These are phyloP conservation scores for Friedmanniomyces endolithicus DNA, from an alignment of 495 filamentous ascomycete genomes.

Conservation along the genomic window DNA sequence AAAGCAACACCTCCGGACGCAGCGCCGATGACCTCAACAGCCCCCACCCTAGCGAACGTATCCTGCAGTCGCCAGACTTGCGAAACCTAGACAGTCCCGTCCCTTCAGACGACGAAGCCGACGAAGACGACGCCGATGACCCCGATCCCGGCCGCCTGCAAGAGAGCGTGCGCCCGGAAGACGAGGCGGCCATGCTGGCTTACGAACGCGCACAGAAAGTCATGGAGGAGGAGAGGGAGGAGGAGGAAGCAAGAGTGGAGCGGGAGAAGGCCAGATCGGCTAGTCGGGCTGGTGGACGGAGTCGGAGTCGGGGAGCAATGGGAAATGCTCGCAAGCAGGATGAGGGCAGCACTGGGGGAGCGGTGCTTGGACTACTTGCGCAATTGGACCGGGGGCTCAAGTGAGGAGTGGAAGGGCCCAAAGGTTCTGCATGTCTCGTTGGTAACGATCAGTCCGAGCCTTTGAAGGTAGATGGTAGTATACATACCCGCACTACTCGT, in stretches of 20 bases:
- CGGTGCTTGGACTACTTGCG: slow-evolving; percentile 17
- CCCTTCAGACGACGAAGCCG: slow-evolving; percentile 6
- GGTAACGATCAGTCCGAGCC: too few relatives aligned
- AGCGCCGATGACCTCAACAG: neutral
- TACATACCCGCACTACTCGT: too few relatives aligned
- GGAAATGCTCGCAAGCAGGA: neutral
- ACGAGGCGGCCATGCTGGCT: slow-evolving; percentile 18
- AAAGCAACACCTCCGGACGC: neutral
- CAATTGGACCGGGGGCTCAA: slow-evolving; percentile 19
- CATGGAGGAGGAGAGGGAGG: slow-evolving; percentile 17
- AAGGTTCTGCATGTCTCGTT: too few relatives aligned
- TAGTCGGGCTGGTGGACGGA: neutral
- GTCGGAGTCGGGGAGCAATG: neutral
- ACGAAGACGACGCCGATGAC: slow-evolving; percentile 3
- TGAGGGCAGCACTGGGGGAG: slow-evolving; percentile 13
- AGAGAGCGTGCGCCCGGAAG: slow-evolving; percentile 13
- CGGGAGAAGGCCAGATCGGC: slow-evolving; percentile 10
- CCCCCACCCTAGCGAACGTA: neutral
- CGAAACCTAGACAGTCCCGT: slow-evolving; percentile 3
- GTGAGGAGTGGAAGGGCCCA: neutral
- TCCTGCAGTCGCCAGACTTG: slow-evolving; percentile 10
- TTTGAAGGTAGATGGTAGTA: too few relatives aligned
- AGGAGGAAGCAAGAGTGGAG: slow-evolving; percentile 12
- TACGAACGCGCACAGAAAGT: slow-evolving; percentile 19
- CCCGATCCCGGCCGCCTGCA: slow-evolving; percentile 4